These are phyloP conservation scores for Populus tomentosa DNA, from an alignment of 441 rosid species.

Conservation along the genomic window DNA sequence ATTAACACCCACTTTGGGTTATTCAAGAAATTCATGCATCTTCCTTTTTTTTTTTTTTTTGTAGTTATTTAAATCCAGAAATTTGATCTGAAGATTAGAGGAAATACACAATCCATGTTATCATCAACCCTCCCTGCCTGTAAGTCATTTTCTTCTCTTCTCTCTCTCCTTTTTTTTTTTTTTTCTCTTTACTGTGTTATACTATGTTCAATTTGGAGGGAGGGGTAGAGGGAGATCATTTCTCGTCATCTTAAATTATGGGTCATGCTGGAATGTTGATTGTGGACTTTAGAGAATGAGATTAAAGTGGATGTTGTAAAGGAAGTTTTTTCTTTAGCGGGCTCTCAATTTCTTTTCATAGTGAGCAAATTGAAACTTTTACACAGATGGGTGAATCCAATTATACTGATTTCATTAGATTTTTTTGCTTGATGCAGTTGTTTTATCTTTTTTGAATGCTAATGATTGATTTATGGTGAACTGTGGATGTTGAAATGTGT, in stretches of 20 bases:
- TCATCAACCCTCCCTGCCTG: constrained; percentile 4
- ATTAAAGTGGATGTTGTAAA: background rate
- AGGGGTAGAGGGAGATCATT: background rate
- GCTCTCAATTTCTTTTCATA: background rate
- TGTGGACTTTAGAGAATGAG: background rate
- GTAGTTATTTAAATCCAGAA: background rate
- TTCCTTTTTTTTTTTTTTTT: background rate
- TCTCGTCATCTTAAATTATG: background rate
- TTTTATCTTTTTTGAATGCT: background rate
- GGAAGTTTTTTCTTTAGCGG: background rate
- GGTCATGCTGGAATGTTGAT: background rate
- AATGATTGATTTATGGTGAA: background rate
- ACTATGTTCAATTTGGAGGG: background rate
- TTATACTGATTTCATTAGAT: background rate
- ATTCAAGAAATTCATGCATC: background rate
- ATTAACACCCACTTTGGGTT: background rate
- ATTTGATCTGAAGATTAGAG: constrained; percentile 6
- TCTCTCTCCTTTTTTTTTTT: no score
- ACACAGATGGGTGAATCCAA: background rate
- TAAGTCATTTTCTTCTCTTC: background rate
- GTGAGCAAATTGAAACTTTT: background rate
- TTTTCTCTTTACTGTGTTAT: background rate
- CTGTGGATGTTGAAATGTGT: background rate
- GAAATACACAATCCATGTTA: background rate
- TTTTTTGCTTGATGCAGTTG: background rate